Base-by-base conservation (phyloP, 306 rosid species). In the Dicorynia guianensis region DNA sequence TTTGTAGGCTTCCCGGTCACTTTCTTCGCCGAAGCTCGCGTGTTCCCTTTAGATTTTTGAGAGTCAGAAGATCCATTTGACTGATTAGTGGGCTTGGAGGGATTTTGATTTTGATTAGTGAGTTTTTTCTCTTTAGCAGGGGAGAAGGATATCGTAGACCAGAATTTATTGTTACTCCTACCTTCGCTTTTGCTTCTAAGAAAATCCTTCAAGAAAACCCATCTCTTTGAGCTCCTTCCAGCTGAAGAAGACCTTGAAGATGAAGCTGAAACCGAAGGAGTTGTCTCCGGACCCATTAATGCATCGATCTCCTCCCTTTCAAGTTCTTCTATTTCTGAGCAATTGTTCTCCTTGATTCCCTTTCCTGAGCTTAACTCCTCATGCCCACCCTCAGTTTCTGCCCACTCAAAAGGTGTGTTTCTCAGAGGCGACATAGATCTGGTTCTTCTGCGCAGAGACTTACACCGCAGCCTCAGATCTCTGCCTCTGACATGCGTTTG, bases 121-220 rank as follows among this genome's bases (percentile, higher is more conserved):
- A 76, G 18, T 63, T 92, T 96, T 82, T 92, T 95, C 52, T 95
- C 99, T 38, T 92, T 95, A 5, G 82, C 72, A 0, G 88, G 84
- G 0, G 97, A 79, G 34, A 95, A 95, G 0, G 99, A 86, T 17
- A 95, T 89, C 0, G 88, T 89, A 13, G 96, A 81, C 99, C 99
- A 96, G 74, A 96, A 96, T 67, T 92, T 96, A 76, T 90, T 90
- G 83, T 85, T 92, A 50, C 97, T 89, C 42, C 97, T 86, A 6
- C 99, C 99, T 84, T 96, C 98, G 17, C 99, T 96, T 39, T 96
- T 96, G 82, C 99, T 96, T 72, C 99, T 78, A 42, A 96, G 97
- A 82, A 96, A 92, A 14, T 96, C 98, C 64, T 90, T 96, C 44
- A 96, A 43, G 53, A 92, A 92, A 48, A 96, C 84, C 99, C 98